phyloP scores from a whole-genome alignment of 495 filamentous ascomycete species.

The Pseudoneurospora amorphoporcata region DNA sequence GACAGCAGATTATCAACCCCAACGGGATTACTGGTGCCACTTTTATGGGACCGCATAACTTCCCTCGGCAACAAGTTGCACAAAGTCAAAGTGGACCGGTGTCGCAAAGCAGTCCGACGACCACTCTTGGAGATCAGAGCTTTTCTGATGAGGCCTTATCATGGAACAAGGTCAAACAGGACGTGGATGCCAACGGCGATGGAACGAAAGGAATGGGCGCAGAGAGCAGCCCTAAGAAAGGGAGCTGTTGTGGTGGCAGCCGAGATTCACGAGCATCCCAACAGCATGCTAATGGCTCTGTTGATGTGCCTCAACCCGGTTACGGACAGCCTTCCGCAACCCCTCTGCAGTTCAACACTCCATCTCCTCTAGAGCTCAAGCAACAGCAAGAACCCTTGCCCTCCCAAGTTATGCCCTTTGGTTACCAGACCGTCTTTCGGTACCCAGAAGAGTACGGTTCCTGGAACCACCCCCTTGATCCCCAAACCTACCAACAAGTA shows the following conservation, averaged over 20 bases:
- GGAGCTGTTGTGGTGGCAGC: constrained; percentile 1
- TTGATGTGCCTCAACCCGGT: constrained; percentile 3
- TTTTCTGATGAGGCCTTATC: background rate
- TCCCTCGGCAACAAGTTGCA: background rate
- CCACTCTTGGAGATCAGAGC: background rate
- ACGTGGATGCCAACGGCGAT: constrained; percentile 1
- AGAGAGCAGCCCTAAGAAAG: background rate
- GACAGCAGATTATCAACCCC: background rate
- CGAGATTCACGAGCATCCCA: background rate
- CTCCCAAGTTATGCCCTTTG: constrained; percentile 4
- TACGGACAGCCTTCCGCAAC: constrained; percentile 7
- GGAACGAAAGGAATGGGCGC: background rate
- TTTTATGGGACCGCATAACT: background rate
- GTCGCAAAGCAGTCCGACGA: background rate
- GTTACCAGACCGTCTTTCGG: constrained; percentile 20
- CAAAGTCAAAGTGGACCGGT: background rate
- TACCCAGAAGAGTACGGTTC: constrained; percentile 34
- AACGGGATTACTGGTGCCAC: background rate
- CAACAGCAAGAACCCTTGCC: background rate
- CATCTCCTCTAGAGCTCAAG: constrained; percentile 7
- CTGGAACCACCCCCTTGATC: constrained; percentile 32
- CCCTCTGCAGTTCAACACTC: constrained; percentile 7
- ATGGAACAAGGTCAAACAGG: background rate
- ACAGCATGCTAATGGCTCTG: background rate
- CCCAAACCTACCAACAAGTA: constrained; percentile 25